These are phyloP conservation scores for Myrmaecium sp. DNA, from an alignment of 2,329 filamentous ascomycete genomes.

Conservation along the genomic window DNA sequence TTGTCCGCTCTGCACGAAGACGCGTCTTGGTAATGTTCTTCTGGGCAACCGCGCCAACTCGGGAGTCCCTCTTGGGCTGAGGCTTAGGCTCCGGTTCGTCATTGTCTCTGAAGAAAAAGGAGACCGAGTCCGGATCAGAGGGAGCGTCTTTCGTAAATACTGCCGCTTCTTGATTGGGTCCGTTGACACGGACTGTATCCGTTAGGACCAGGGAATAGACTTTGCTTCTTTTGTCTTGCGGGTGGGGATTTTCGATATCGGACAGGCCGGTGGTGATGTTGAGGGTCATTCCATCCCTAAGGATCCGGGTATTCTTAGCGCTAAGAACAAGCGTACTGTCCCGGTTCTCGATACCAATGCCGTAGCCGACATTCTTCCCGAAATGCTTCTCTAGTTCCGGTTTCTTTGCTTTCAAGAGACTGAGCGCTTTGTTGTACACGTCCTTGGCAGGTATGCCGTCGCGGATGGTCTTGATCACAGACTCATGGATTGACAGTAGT, in stretches of 20 bases:
- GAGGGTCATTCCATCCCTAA: constrained; percentile 96
- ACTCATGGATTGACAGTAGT: constrained; percentile 65
- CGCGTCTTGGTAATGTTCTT: constrained; percentile 94
- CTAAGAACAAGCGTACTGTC: constrained; percentile 73
- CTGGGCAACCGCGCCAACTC: constrained; percentile 72
- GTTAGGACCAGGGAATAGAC: constrained; percentile 79
- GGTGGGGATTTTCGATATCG: constrained; percentile 71
- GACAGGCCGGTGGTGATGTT: constrained; percentile 79
- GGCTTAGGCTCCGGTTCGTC: constrained; percentile 66
- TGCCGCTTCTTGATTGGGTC: constrained; percentile 55
- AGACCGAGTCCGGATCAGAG: constrained; percentile 80
- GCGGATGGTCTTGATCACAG: constrained; percentile 78
- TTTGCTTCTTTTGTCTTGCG: constrained; percentile 80
- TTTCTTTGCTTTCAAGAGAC: constrained; percentile 71
- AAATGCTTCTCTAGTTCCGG: constrained; percentile 93
- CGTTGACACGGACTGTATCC: constrained; percentile 82
- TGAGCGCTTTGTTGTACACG: constrained; percentile 74
- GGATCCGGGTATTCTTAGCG: constrained; percentile 61
- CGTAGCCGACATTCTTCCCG: constrained; percentile 77
- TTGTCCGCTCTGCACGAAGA: constrained; percentile 75
- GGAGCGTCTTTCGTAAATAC: constrained; percentile 90
- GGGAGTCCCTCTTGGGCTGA: constrained; percentile 71
- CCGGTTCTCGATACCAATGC: constrained; percentile 81
- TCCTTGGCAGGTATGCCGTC: constrained; percentile 80
- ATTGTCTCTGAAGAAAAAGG: constrained; percentile 97